These are phyloP conservation scores for Solanum rostratum DNA, from an alignment of 257 asterid genomes.

Conservation along the genomic window DNA sequence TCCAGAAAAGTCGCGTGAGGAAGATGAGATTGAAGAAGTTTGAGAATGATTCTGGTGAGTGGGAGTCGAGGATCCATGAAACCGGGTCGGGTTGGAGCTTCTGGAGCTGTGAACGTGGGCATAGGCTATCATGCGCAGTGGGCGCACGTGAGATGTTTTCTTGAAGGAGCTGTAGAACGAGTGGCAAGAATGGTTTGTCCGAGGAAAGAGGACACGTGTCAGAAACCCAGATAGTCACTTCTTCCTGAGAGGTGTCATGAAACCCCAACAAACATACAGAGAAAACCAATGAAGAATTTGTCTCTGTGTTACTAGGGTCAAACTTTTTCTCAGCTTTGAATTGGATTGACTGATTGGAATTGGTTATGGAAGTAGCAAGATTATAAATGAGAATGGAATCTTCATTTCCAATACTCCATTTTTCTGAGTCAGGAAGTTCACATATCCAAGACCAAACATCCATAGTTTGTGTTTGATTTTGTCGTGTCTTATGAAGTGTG, in stretches of 20 bases:
- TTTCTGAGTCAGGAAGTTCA: constrained; percentile 54
- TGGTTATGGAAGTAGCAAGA: constrained; percentile 25
- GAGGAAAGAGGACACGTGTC: constrained; percentile 37
- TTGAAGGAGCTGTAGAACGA: constrained; percentile 59
- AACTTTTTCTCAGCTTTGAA: constrained; percentile 36
- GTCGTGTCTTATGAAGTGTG: not conserved
- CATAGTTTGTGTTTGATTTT: constrained; percentile 18
- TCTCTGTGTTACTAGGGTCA: constrained; percentile 9
- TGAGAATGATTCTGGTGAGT: constrained; percentile 76
- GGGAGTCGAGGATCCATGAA: constrained; percentile 66
- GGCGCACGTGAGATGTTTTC: constrained; percentile 66
- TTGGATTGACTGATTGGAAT: constrained; percentile 22
- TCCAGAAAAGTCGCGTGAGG: constrained; percentile 70
- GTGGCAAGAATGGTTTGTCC: constrained; percentile 64
- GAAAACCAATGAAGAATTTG: constrained; percentile 26
- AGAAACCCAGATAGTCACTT: constrained; percentile 50
- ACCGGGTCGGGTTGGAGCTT: constrained; percentile 50
- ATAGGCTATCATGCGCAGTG: constrained; percentile 38
- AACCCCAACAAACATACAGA: constrained; percentile 30
- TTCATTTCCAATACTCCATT: constrained; percentile 13
- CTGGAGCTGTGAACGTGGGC: constrained; percentile 64
- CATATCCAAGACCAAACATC: constrained; percentile 89
- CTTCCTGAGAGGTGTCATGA: constrained; percentile 5
- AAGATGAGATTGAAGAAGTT: constrained; percentile 57
- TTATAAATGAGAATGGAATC: constrained; percentile 25